Conservation (phyloP, 495 filamentous ascomycete genomes). For the Bryoglossum gracile region DNA sequence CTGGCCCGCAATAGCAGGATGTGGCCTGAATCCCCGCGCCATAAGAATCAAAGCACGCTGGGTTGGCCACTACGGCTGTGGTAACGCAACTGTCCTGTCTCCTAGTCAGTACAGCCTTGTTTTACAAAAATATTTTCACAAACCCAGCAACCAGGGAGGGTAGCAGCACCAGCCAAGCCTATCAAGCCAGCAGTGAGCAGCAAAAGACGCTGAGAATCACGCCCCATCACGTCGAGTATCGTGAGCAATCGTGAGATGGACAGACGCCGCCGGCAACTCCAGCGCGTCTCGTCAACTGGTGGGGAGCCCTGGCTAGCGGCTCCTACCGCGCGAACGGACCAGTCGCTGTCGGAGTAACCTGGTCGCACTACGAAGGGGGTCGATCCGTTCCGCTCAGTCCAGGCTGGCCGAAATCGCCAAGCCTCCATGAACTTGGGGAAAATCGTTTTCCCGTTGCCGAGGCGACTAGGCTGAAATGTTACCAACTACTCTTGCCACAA, state of each 20-base stretch:
- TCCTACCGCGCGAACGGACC: neutral
- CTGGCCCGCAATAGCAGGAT: conserved; percentile 3
- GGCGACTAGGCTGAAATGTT: too few species aligned
- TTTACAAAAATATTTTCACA: conserved; percentile 1
- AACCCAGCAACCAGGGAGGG: neutral
- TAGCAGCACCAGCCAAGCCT: neutral
- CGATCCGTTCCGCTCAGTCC: too few species aligned
- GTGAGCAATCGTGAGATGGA: conserved; percentile 5
- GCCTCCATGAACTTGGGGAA: too few species aligned
- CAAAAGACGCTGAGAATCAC: conserved; percentile 3
- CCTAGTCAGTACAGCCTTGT: conserved; percentile 3
- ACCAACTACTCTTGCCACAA: too few species aligned
- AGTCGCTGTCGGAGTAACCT: neutral
- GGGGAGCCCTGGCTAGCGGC: neutral
- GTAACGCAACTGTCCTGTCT: neutral
- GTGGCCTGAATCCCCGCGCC: conserved; percentile 3
- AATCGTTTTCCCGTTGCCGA: too few species aligned
- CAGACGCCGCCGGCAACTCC: conserved; percentile 1
- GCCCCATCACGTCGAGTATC: neutral
- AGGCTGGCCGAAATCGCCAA: too few species aligned
- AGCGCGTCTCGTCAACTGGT: conserved; percentile 2
- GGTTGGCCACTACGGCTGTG: conserved; percentile 1
- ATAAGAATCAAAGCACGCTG: conserved; percentile 2
- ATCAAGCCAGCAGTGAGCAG: conserved; percentile 1
- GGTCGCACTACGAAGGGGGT: neutral